Evolutionary conservation across 2,329 filamentous ascomycete species (phyloP).

Genomic region (Tolypocladium nubicola): DNA sequence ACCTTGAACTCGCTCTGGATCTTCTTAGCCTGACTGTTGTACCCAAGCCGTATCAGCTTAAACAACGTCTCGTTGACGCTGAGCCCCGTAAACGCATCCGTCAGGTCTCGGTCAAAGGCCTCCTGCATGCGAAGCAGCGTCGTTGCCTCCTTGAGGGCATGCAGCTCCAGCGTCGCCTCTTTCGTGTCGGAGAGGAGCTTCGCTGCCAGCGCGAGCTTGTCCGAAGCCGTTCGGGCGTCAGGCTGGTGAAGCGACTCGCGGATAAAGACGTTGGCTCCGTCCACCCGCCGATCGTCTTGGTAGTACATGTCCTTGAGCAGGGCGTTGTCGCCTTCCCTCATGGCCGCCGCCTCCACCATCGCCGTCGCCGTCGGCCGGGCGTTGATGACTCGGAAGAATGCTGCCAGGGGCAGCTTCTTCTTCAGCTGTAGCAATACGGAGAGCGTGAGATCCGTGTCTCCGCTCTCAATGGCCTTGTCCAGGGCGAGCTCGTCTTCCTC

Average conservation of each 20-base stretch:
- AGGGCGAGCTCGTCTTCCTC: constrained; percentile 91
- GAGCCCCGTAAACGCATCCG: constrained; percentile 66
- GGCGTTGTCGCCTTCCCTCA: constrained; percentile 58
- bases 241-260: constrained; percentile 70
- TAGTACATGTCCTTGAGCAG: constrained; percentile 95
- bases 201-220: constrained; percentile 80
- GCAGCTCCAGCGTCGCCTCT: constrained; percentile 64
- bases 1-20: constrained; percentile 89
- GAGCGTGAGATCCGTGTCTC: constrained; percentile 87
- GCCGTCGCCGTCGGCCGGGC: constrained; percentile 75
- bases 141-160: constrained; percentile 68
- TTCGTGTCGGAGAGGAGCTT: constrained; percentile 78
- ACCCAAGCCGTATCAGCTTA: constrained; percentile 72
- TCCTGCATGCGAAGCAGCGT: constrained; percentile 80
- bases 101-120: constrained; percentile 72
- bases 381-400: constrained; percentile 89
- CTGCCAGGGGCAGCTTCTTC: constrained; percentile 79
- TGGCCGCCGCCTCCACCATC: constrained; percentile 75
- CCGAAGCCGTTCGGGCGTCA: constrained; percentile 57
- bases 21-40: constrained; percentile 76
- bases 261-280: constrained; percentile 80
- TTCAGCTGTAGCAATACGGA: constrained; percentile 81
- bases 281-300: constrained; percentile 83
- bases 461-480: constrained; percentile 92
- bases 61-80: constrained; percentile 89